phyloP scores from a whole-genome alignment of 306 rosid species.

The Comarum palustre region DNA sequence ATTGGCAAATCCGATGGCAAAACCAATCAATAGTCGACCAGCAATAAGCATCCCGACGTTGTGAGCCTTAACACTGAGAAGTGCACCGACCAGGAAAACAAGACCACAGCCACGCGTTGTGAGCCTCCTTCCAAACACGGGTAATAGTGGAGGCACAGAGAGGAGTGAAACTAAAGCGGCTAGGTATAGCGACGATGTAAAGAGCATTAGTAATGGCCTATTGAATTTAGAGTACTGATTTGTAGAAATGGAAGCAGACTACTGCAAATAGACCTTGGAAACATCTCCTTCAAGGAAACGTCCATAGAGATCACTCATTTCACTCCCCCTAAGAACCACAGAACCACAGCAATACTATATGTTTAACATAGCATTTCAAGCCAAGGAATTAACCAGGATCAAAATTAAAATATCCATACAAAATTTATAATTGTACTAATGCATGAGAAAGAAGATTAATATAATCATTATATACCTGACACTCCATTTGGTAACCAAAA shows the following conservation, averaged over 20 bases:
- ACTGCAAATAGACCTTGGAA: constrained; percentile 54
- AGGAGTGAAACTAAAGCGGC: constrained; percentile 67
- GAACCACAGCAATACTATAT: too few relatives aligned
- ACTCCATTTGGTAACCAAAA: constrained; percentile 85
- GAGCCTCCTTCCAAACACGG: constrained; percentile 41
- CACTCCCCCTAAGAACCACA: constrained; percentile 50
- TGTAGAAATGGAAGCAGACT: constrained; percentile 33
- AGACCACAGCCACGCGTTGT: constrained; percentile 61
- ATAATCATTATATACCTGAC: constrained; percentile 62
- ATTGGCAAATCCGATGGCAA: constrained; percentile 82
- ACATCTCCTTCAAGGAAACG: constrained; percentile 46
- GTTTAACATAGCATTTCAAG: too few relatives aligned
- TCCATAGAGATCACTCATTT: constrained; percentile 88
- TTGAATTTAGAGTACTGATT: constrained; percentile 69
- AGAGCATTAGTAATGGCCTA: constrained; percentile 54
- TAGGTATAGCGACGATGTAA: constrained; percentile 72
- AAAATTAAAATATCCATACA: too few relatives aligned
- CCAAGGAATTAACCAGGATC: too few relatives aligned
- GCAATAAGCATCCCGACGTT: constrained; percentile 56
- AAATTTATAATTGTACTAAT: too few relatives aligned
- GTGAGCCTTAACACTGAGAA: constrained; percentile 51
- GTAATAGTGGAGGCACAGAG: constrained; percentile 39
- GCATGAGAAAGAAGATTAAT: background rate
- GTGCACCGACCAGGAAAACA: constrained; percentile 54
- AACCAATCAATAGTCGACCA: constrained; percentile 72